These are phyloP conservation scores for Umbelopsis sp. DNA, from an alignment of 192 early-diverging fungal genomes.

Conservation along the genomic window DNA sequence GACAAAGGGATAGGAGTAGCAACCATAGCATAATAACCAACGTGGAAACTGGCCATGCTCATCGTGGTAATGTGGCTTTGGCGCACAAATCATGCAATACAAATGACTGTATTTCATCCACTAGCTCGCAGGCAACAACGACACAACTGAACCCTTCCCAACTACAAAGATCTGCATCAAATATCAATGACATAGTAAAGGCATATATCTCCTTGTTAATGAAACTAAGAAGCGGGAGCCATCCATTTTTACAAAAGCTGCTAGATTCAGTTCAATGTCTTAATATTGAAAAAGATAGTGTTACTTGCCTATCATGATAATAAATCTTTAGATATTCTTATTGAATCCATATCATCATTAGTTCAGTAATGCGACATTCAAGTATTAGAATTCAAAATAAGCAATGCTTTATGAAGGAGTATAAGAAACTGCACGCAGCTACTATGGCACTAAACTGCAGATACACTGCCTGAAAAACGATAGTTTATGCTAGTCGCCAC, in stretches of 20 bases:
- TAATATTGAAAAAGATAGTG: neutral
- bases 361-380: too few species aligned
- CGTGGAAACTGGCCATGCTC: neutral
- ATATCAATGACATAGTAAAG: neutral
- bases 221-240: neutral
- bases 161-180: neutral
- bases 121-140: neutral
- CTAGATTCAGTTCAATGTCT: neutral
- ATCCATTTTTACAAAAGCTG: conserved; percentile 1
- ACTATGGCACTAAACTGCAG: too few species aligned
- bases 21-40: neutral
- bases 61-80: neutral
- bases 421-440: too few species aligned
- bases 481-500: too few species aligned
- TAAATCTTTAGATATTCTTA: too few species aligned
- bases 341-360: too few species aligned
- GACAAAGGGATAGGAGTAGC: neutral
- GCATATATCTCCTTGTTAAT: neutral
- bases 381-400: too few species aligned
- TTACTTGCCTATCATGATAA: too few species aligned
- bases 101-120: neutral
- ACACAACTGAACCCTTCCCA: neutral
- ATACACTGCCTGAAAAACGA: too few species aligned
- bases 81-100: neutral
- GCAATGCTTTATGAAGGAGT: too few species aligned